Evolutionary conservation across 177 flowering plant genomes (phyloP), one percentile per base, ranked within the genome.

Genomic region (Vitis hybrid): DNA sequence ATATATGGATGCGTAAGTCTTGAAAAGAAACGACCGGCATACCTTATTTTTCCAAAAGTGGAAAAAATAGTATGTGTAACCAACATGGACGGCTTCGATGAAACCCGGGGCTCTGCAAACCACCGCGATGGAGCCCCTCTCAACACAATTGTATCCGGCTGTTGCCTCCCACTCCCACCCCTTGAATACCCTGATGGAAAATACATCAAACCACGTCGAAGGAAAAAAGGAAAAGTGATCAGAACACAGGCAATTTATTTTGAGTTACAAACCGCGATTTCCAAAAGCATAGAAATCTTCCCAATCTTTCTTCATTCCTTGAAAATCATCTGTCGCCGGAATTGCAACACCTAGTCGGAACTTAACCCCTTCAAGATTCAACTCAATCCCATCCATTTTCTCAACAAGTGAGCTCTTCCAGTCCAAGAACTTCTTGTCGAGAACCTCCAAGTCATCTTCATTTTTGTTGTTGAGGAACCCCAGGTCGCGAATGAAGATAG

Each of bases 21-120:
- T 17, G 49, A 74, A 66, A 12, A 30, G 55, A 26, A 69, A 69
- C 13, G 6, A 68, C 19, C 65, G 48, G 30, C 67, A 21, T 49
- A 91, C 99, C 92, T 91, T 81, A 94, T 94, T 66, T 81, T 87
- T 60, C 99, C 97, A 76, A 94, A 80, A 23, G 84, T 79, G 1
- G 97, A 91, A 68, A 94, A 88, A 59, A 93, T 91, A 6, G 97
- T 90, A 74, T 94, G 99, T 11, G 96, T 90, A 66, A 92, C 99
- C 62, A 94, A 78, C 93, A 89, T 84, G 11, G 99, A 94, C 65
- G 97, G 97, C 82, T 93, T 93, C 1, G 97, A 91, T 0, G 98
- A 93, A 48, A 94, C 99, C 45, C 94, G 79, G 0, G 97, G 89
- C 81, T 94, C 98, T 1, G 96, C 97, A 83, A 92, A 89, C 99